Evolutionary conservation across 2,329 filamentous ascomycete genomes (phyloP), one percentile per base, ranked within the genome.

Genomic region (Dactylellina drechsleri): DNA sequence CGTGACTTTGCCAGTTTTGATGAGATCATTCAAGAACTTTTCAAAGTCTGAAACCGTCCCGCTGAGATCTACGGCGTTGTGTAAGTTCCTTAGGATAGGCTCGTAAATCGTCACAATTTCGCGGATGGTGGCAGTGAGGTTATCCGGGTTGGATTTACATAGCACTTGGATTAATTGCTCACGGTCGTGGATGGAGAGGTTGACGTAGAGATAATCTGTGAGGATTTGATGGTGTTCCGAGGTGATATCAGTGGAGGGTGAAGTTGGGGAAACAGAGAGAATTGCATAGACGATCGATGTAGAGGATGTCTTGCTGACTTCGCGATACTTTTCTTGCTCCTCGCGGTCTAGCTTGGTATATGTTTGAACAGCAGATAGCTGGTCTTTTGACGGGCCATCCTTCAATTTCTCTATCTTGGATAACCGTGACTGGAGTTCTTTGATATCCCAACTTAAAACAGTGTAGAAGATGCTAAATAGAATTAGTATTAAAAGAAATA

Each of bases 151-250:
- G 53, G 87, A 85, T 13, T 87, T 86, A 81, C 91, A 94, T 13
- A 93, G 82, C 0, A 88, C 86, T 12, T 85, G 84, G 12, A 87
- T 87, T 57, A 94, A 88, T 78, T 89, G 86, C 67, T 91, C 87
- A n/a, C 91, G 87, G 80, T 95, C 92, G 41, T 88, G 87, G 7
- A 91, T 86, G 0, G 89, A 89, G 23, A 93, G 85, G n/a, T 89
- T 85, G 0, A 90, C 87, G 0, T 89, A 86, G 77, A 91, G 88
- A 81, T 92, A 93, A 68, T 91, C 88, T 52, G 90, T 84, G 41
- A 89, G 90, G 75, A 87, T 85, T 1, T 82, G 82, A 77, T 93
- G 91, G 77, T 91, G 88, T 8, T 82, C 78, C 10, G 89, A 86
- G 1, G 84, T 86, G 23, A 92, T 81, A 0, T 84, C 82, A 0